phyloP scores from a whole-genome alignment of 2,329 filamentous ascomycete genomes.

The Hypoxylon sp. region DNA sequence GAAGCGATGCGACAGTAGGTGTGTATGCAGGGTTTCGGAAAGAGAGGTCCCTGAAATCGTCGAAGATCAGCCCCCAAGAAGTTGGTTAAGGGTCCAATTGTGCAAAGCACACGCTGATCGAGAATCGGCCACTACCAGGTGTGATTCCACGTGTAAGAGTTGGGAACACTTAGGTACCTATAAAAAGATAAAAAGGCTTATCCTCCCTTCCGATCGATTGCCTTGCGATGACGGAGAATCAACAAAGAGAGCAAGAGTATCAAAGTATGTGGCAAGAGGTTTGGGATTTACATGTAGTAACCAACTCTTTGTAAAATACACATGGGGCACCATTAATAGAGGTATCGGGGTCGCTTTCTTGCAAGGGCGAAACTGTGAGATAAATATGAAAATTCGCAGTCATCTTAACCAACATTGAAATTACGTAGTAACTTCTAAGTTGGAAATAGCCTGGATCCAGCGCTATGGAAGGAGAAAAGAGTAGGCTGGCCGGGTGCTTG shows the following conservation, averaged over 20 bases:
- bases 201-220: background rate
- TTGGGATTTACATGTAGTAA: conserved; percentile 10
- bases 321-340: background rate
- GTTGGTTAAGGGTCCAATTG: conserved; percentile 20
- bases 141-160: background rate
- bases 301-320: background rate
- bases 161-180: background rate
- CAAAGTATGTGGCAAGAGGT: background rate
- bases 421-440: background rate
- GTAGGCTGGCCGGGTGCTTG: background rate
- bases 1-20: conserved; percentile 31
- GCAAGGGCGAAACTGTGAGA: background rate
- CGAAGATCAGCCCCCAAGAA: conserved; percentile 21
- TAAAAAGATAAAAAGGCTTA: background rate
- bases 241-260: background rate
- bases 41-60: conserved; percentile 17
- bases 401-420: no score
- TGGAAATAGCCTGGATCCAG: background rate
- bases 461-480: background rate
- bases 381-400: background rate
- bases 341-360: background rate
- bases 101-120: conserved; percentile 22
- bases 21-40: conserved; percentile 25
- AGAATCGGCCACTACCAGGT: conserved; percentile 7
- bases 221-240: background rate